These are phyloP conservation scores for Pueraria montana DNA, from an alignment of 306 rosid species.

Conservation along the genomic window DNA sequence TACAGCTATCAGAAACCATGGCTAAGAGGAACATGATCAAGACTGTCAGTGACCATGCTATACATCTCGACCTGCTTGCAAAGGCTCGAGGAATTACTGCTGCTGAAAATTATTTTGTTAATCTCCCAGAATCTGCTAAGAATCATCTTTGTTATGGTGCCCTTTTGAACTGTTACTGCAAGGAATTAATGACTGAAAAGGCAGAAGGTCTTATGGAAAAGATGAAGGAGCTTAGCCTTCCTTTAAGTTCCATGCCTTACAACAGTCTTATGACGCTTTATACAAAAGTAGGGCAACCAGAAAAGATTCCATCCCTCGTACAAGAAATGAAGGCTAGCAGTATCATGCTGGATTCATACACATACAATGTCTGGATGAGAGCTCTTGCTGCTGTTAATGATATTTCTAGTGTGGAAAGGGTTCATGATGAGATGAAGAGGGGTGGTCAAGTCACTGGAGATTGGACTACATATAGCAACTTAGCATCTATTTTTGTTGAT, in stretches of 20 bases:
- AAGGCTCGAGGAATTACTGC: slow-evolving; percentile 78
- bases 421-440: slow-evolving; percentile 88
- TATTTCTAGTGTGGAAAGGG: slow-evolving; percentile 84
- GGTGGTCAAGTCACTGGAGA: slow-evolving; percentile 79
- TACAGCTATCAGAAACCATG: slow-evolving; percentile 87
- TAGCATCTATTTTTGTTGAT: slow-evolving; percentile 81
- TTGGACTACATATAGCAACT: slow-evolving; percentile 92
- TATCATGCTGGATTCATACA: slow-evolving; percentile 68
- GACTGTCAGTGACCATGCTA: slow-evolving; percentile 86
- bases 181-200: slow-evolving; percentile 79
- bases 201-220: slow-evolving; percentile 88
- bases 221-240: slow-evolving; percentile 87
- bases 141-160: slow-evolving; percentile 88
- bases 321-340: slow-evolving; percentile 79
- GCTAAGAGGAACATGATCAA: slow-evolving; percentile 80
- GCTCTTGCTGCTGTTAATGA: slow-evolving; percentile 82
- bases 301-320: slow-evolving; percentile 71
- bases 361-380: slow-evolving; percentile 92
- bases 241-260: slow-evolving; percentile 74
- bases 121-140: slow-evolving; percentile 82
- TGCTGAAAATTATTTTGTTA: slow-evolving; percentile 78
- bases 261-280: slow-evolving; percentile 93
- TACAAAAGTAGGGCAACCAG: slow-evolving; percentile 66
- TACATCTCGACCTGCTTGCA: slow-evolving; percentile 88
- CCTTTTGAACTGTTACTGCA: slow-evolving; percentile 92